Base-by-base conservation (phyloP, 2,329 filamentous ascomycete species). In the Talaromyces sp. region DNA sequence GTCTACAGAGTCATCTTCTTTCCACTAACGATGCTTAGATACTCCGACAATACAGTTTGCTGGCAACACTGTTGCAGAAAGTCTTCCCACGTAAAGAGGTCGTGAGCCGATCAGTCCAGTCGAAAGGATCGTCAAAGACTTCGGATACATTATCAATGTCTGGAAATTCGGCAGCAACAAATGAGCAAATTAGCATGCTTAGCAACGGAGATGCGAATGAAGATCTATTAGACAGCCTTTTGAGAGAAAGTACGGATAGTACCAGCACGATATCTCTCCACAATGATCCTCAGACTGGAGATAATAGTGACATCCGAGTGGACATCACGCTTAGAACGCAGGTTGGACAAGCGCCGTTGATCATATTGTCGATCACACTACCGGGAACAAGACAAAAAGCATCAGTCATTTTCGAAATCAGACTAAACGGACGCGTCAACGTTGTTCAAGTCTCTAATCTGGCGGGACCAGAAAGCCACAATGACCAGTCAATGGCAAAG, bases 221-320 rank as follows among this genome's bases (percentile, higher is more conserved):
- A 16, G 79, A 81, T 0, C 89, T 90, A 72, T 84, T 87, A 65
- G 78, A 82, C 22, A 82, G 81, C 13, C 81, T 94, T 19, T 80
- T 80, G 27, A 43, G 33, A 33, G 68, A 68, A 2, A 41, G 33
- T 37, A 56, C 48, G 27, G 48, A 60, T 47, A 43, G 52, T 7
- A 58, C 45, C 16, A 41, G 57, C 33, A 47, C 59, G 1, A 43
- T 65, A 19, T 24, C 54, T 10, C 22, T 43, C 19, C 31, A 35
- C 8, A 50, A 14, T 31, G 50, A 57, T 19, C 16, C 50, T 24
- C 45, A 16, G 33, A 27, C 9, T 19, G 24, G 13, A 13, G 50
- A 59, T 37, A 27, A 59, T 19, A 27, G 31, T 11, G 68, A 73
- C 56, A 73, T 76, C 64, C 76, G 74, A 62, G 72, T 78, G 37